These are phyloP conservation scores for Pichia sp. DNA, from an alignment of 1,139 yeast genomes.

Conservation along the genomic window DNA sequence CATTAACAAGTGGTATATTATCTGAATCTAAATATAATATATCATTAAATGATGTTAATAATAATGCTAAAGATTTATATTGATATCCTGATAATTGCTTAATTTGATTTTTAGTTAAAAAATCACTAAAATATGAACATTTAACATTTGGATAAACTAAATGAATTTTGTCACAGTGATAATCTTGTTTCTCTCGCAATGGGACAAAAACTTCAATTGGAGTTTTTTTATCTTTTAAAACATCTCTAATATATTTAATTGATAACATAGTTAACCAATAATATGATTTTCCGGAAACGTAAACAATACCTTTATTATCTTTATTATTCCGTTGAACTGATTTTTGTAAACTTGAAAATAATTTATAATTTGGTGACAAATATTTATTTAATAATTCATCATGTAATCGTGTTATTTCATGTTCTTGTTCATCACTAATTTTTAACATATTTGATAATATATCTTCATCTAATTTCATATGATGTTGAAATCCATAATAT, in stretches of 20 bases:
- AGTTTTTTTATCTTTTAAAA: constrained; percentile 21
- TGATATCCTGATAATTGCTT: constrained; percentile 43
- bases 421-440: constrained; percentile 20
- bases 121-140: constrained; percentile 27
- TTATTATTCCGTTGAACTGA: constrained; percentile 11
- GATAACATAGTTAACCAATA: constrained; percentile 28
- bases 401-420: constrained; percentile 22
- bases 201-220: constrained; percentile 29
- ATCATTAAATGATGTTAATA: constrained; percentile 54
- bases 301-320: constrained; percentile 25
- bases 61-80: constrained; percentile 56
- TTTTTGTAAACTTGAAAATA: constrained; percentile 12
- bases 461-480: constrained; percentile 18
- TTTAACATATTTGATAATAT: constrained; percentile 21
- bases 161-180: constrained; percentile 23
- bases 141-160: constrained; percentile 22
- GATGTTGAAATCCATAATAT: constrained; percentile 28
- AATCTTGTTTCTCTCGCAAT: constrained; percentile 18
- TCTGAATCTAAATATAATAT: constrained; percentile 67
- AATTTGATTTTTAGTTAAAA: constrained; percentile 17
- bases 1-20: constrained; percentile 51
- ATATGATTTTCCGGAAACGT: constrained; percentile 26
- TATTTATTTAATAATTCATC: constrained; percentile 14
- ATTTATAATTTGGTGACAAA: constrained; percentile 12
- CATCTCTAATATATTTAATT: constrained; percentile 26